Evolutionary conservation across 371 early-diverging fungal species (phyloP), one percentile per base, ranked within the genome.

Genomic region (Neoconidiobolus thromboides): DNA sequence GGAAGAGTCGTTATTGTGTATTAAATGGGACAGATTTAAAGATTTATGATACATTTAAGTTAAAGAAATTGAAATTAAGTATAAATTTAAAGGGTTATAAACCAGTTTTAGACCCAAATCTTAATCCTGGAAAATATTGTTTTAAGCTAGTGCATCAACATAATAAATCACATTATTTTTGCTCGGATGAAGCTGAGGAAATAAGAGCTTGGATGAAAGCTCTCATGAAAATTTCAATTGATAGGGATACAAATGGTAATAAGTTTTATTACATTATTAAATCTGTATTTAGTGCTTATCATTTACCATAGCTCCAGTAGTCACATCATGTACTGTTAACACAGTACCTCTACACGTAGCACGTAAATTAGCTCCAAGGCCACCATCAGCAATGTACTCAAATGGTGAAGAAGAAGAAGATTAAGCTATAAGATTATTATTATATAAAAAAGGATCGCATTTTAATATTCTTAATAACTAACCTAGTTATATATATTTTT

Each of bases 1-100:
- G 82, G 82, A 81, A 82, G 63, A 74, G 72, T 43, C 74, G 84
- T 3, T 84, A 77, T 78, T 84, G 79, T 64, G 79, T 81, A 40
- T 67, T 84, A 43, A 81, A 82, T 60, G 81, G 80, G 0, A 65
- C 71, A 3, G 74, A 77, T 26, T 67, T 84, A 14, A 80, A 75
- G 60, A 79, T 81, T 61, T 79, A 81, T 56, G 80, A 81, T 56
- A 74, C 77, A 5, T 78, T 78, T 14, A 78, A 76, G 69, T 74
- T 78, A 62, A 68, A 68, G 38, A 69, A 71, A 36, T 72, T 74
- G 70, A 76, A 76, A 58, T 73, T 76, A 10, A 71, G 74, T 2
- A 73, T 77, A 52, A 71, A 79, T 54, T 44, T 79, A 40, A 62
- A 73, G 43, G 79, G 77, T 0, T 77, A 76, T 58, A 71, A 71